Base-by-base conservation (phyloP, 192 early-diverging fungal species). In the Phycomyces nitens region DNA sequence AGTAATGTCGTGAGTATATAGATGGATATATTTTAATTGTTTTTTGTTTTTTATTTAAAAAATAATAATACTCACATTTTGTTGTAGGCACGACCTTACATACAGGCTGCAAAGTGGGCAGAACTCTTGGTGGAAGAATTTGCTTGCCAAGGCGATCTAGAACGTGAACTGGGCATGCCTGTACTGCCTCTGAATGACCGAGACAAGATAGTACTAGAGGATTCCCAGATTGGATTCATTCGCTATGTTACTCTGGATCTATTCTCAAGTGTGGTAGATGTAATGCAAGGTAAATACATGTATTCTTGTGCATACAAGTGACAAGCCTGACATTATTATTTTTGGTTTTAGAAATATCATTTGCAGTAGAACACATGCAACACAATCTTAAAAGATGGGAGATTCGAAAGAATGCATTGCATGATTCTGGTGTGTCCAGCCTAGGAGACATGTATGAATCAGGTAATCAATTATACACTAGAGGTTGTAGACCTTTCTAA, bases 161-260 rank as follows among this genome's bases (percentile, higher is more conserved):
- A 91, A 66, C 82, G 80, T 76, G 83, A 84, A 54, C 74, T 91
- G 51, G 85, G 86, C 5, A 77, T 87, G 69, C 81, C 85, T n/a
- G 66, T 74, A 15, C 53, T 60, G 5, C 75, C 79, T 12, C 69
- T 75, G 10, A 83, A 81, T 62, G 81, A 83, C 26, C 70, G 70
- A 26, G 73, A 75, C 41, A 77, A 79, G 34, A 68, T 79, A 15
- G 26, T 59, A 14, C 49, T 70, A 39, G 58, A 63, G 34, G 82
- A 81, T 53, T 77, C 73, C 27, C 82, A 83, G 38, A 50, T 80
- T 39, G 70, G 66, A 8, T 83, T 83, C 29, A 83, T 83, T 41
- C 71, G 74, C 23, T 64, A 62, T 20, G 66, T 80, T 53, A 77
- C 82, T 1, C 73, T 83, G 73, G 77, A 77, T 38, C 53, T 83